Conservation (phyloP, 2,329 filamentous ascomycete species). For the Cercospora janseana region DNA sequence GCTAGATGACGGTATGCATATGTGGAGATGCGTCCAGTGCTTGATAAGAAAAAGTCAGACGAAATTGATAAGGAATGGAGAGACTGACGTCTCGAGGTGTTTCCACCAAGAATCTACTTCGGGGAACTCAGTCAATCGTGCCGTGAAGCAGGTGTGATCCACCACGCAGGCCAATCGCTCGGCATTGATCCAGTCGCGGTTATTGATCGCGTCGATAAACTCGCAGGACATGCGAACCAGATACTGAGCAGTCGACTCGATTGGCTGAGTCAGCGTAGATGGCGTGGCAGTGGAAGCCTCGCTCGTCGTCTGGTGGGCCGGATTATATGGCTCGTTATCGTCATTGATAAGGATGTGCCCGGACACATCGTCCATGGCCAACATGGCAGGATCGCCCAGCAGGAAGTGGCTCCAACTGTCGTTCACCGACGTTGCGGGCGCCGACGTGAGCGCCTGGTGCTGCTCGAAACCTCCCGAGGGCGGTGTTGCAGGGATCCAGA, state of each 20-base stretch:
- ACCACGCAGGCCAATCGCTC: conserved; percentile 13
- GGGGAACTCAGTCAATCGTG: conserved; percentile 12
- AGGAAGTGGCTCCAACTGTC: neutral
- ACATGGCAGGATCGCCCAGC: neutral
- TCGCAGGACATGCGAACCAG: conserved; percentile 11
- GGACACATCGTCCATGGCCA: too few relatives aligned
- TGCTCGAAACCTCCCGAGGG: conserved; percentile 4
- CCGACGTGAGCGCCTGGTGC: conserved; percentile 2
- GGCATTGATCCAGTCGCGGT: conserved; percentile 10
- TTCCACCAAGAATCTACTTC: conserved; percentile 9
- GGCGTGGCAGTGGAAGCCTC: conserved; percentile 13
- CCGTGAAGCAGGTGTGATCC: conserved; percentile 13
- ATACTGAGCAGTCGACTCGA: conserved; percentile 8
- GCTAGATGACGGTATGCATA: too few relatives aligned
- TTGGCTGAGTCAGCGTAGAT: conserved; percentile 1
- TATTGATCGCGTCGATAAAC: conserved; percentile 19
- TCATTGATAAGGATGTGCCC: neutral
- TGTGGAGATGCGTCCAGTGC: too few relatives aligned
- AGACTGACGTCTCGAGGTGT: conserved; percentile 16
- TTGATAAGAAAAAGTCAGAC: neutral
- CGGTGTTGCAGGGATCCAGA: conserved; percentile 11
- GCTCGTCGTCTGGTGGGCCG: conserved; percentile 10
- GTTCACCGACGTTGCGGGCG: neutral
- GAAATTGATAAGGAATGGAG: neutral
- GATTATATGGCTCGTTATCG: conserved; percentile 3